A percentile compares a stretch with the other conserved stretches of the same genome.
These are phyloP conservation scores for Salix suchowensis DNA, from an alignment of 345 rosid species.

Conservation along the genomic window DNA sequence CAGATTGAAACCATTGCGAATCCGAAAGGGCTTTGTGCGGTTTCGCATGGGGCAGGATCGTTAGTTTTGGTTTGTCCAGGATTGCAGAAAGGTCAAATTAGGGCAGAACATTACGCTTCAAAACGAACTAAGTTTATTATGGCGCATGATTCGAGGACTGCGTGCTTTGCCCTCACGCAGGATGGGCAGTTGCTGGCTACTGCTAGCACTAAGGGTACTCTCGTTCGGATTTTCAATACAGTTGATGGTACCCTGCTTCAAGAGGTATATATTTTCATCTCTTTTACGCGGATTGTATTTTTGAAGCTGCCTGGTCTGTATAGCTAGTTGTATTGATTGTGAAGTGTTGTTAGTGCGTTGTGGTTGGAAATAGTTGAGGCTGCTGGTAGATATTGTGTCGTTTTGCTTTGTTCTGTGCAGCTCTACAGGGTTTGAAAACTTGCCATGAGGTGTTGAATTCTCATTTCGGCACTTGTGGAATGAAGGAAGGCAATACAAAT, in stretches of 20 bases:
- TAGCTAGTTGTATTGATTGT: not conserved
- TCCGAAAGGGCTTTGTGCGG: conserved; percentile 87
- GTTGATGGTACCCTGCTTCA: conserved; percentile 69
- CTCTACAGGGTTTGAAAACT: not conserved
- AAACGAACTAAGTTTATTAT: conserved; percentile 80
- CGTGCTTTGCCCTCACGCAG: conserved; percentile 76
- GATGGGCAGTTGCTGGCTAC: conserved; percentile 89
- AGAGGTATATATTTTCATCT: conserved; percentile 46
- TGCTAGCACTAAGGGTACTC: conserved; percentile 83
- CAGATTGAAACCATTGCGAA: conserved; percentile 87
- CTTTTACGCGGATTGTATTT: not conserved
- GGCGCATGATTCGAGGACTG: conserved; percentile 95
- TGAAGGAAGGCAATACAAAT: not conserved
- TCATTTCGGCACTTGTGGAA: not conserved
- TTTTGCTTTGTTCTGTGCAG: not conserved
- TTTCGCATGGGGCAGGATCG: conserved; percentile 72
- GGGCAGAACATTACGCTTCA: conserved; percentile 82
- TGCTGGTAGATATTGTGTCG: not conserved
- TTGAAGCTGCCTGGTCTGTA: not conserved
- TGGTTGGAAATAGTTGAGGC: not conserved
- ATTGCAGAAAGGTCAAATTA: conserved; percentile 82
- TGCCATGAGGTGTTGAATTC: not conserved
- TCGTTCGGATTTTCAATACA: conserved; percentile 71
- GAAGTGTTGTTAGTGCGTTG: not conserved
- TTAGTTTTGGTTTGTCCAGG: conserved; percentile 84